phyloP scores from a whole-genome alignment of 768 basidiomycete genomes.

The Cystobasidium onofrii region DNA sequence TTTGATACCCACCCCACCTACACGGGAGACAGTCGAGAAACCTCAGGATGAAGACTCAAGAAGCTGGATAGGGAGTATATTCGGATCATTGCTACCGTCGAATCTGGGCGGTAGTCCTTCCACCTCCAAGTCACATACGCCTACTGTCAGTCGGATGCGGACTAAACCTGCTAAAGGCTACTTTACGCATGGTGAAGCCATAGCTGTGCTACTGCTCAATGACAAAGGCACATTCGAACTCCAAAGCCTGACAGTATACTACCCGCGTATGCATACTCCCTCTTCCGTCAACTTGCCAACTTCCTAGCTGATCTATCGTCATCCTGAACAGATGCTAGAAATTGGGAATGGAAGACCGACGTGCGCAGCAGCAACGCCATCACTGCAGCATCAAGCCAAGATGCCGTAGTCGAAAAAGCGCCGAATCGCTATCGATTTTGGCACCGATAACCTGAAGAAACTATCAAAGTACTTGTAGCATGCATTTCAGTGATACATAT shows the following conservation, averaged over 20 bases:
- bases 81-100: slow-evolving; percentile 18
- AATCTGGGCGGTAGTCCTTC: not conserved
- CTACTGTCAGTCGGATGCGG: not conserved
- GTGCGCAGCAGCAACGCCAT: not conserved
- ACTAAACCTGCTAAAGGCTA: slow-evolving; percentile 2
- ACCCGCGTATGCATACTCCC: not conserved
- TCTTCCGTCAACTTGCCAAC: not conserved
- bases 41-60: not conserved
- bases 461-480: not conserved
- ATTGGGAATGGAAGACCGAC: slow-evolving; percentile 30
- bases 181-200: slow-evolving; percentile 10
- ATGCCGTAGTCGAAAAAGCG: not conserved
- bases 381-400: not conserved
- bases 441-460: not conserved
- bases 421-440: slow-evolving; percentile 13
- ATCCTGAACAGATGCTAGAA: slow-evolving; percentile 6
- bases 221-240: slow-evolving; percentile 14
- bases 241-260: slow-evolving; percentile 18
- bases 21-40: not conserved
- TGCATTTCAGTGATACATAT: not conserved
- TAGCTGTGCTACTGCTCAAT: slow-evolving; percentile 17
- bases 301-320: not conserved
- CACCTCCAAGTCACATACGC: not conserved
- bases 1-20: not conserved
- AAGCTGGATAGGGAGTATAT: slow-evolving; percentile 26